Conservation (phyloP, 129 eudicot species). For the Chrysanthemum makinoi region DNA sequence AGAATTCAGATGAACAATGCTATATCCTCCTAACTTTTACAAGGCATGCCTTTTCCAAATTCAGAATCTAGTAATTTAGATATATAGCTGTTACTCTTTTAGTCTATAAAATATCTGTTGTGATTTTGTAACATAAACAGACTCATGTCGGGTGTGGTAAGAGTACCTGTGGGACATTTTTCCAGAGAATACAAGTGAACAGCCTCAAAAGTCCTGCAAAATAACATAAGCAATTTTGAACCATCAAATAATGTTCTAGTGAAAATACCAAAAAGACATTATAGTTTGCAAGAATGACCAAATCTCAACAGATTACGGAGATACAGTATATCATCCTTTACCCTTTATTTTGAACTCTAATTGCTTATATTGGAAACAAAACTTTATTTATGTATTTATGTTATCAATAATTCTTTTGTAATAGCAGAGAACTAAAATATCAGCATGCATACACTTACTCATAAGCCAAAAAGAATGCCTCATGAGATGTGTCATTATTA, state of each 20-base stretch:
- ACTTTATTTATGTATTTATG: no score
- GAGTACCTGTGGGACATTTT: slow-evolving; percentile 84
- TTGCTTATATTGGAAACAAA: no score
- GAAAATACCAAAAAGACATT: background rate
- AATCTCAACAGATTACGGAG: background rate
- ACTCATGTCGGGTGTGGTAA: background rate
- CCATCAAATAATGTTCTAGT: background rate
- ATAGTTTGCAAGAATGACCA: background rate
- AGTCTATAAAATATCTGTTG: background rate
- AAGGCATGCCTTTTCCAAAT: no score
- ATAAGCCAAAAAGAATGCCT: slow-evolving; percentile 46
- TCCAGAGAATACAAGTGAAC: slow-evolving; percentile 62
- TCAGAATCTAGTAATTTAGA: no score
- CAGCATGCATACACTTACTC: slow-evolving; percentile 43
- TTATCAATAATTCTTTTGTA: background rate
- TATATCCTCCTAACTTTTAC: no score
- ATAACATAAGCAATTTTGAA: background rate
- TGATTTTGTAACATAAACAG: background rate
- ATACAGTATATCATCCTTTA: background rate
- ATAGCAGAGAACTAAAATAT: background rate
- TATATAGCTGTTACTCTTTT: no score
- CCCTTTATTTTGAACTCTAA: no score
- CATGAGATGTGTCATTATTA: slow-evolving; percentile 88
- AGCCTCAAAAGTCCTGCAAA: slow-evolving; percentile 55
- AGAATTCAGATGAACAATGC: no score